These are phyloP conservation scores for Annulohypoxylon maeteangense DNA, from an alignment of 495 filamentous ascomycete genomes.

Conservation along the genomic window DNA sequence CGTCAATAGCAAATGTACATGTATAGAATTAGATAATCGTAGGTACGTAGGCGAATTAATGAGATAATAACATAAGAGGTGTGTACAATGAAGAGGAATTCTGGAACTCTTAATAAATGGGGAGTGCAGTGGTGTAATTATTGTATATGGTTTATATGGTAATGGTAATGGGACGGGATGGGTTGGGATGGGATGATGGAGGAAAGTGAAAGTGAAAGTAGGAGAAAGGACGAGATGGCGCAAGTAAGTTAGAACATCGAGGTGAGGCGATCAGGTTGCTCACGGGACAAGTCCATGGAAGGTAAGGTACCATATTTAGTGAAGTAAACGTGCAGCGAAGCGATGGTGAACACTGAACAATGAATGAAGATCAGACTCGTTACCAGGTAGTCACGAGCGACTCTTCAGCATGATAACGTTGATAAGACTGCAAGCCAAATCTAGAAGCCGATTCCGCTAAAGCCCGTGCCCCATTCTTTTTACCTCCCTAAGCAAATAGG, in stretches of 20 bases:
- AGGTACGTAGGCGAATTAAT: conserved; percentile 1
- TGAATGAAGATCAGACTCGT: conserved; percentile 46
- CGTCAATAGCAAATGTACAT: neutral
- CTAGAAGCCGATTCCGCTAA: conserved; percentile 46
- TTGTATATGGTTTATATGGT: conserved; percentile 19
- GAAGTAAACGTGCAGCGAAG: conserved; percentile 34
- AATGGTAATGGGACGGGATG: conserved; percentile 6
- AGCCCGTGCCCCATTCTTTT: conserved; percentile 18
- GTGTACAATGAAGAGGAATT: conserved; percentile 27
- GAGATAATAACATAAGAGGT: conserved; percentile 3
- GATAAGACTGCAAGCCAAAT: conserved; percentile 43
- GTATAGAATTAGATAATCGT: conserved; percentile 6
- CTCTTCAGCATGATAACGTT: conserved; percentile 47
- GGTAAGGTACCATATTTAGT: conserved; percentile 30
- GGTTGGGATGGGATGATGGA: neutral
- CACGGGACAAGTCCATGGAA: conserved; percentile 30
- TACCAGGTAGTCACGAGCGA: conserved; percentile 44
- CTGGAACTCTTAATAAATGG: neutral
- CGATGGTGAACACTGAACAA: conserved; percentile 20
- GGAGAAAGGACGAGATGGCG: conserved; percentile 33
- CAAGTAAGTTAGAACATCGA: conserved; percentile 23
- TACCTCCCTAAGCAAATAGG: conserved; percentile 19
- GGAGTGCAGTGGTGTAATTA: neutral
- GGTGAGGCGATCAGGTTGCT: conserved; percentile 34
- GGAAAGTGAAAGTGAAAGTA: conserved; percentile 19